A percentile compares a stretch with the other conserved stretches of the same genome.
Evolutionary conservation across 129 eudicot genomes (phyloP).

Genomic region (Saussurea involucrata): DNA sequence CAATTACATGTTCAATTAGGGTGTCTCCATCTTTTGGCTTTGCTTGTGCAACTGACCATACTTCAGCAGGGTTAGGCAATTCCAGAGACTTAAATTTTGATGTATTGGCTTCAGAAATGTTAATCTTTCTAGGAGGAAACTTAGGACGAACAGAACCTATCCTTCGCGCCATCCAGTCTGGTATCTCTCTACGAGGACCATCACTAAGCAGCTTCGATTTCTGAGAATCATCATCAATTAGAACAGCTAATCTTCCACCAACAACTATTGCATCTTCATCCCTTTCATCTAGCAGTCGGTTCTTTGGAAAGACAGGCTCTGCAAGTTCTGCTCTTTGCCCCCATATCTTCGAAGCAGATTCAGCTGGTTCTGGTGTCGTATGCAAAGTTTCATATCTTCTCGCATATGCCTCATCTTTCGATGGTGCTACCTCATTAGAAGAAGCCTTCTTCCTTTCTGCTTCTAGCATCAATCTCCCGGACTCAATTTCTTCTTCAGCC

Average conservation of each 20-base stretch:
- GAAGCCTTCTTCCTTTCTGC: slow-evolving; percentile 29
- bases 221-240: slow-evolving; percentile 48
- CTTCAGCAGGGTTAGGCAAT: slow-evolving; percentile 53
- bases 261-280: slow-evolving; percentile 36
- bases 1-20: slow-evolving; percentile 40
- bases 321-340: slow-evolving; percentile 36
- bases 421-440: slow-evolving; percentile 33
- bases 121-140: slow-evolving; percentile 53
- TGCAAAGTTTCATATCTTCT: slow-evolving; percentile 37
- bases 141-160: slow-evolving; percentile 48
- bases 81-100: slow-evolving; percentile 42
- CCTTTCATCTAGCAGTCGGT: slow-evolving; percentile 11
- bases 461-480: slow-evolving; percentile 27
- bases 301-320: slow-evolving; percentile 28
- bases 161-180: slow-evolving; percentile 67
- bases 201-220: slow-evolving; percentile 47
- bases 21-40: slow-evolving; percentile 50
- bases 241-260: slow-evolving; percentile 57
- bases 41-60: slow-evolving; percentile 62
- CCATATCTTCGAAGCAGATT: slow-evolving; percentile 37
- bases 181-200: slow-evolving; percentile 68
- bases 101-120: slow-evolving; percentile 25
- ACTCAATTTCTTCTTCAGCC: slow-evolving; percentile 32
- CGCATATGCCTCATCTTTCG: slow-evolving; percentile 34
- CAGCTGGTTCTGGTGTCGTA: slow-evolving; percentile 36